These are phyloP conservation scores for Camillea tinctor DNA, from an alignment of 2,329 filamentous ascomycete genomes.

Conservation along the genomic window DNA sequence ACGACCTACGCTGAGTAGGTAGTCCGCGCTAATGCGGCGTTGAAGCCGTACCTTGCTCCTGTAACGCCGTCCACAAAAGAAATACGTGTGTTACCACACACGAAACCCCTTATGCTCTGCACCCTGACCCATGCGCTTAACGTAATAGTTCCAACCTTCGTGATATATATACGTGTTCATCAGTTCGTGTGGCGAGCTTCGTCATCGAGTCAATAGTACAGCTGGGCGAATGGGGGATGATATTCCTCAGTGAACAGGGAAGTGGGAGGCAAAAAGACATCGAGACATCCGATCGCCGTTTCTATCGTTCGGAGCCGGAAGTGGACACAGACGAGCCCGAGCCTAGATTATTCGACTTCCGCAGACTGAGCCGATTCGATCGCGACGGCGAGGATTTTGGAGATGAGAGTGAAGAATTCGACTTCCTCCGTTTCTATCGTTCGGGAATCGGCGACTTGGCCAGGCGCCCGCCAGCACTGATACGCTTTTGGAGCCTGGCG, in stretches of 20 bases:
- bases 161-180: slow-evolving; percentile 18
- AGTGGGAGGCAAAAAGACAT: slow-evolving; percentile 25
- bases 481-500: slow-evolving; percentile 69
- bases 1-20: slow-evolving; percentile 1
- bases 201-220: slow-evolving; percentile 20
- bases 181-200: slow-evolving; percentile 18
- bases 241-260: slow-evolving; percentile 19
- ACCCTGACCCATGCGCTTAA: slow-evolving; percentile 14
- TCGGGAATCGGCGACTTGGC: slow-evolving; percentile 64
- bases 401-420: slow-evolving; percentile 24
- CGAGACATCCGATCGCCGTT: slow-evolving; percentile 32
- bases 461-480: slow-evolving; percentile 73
- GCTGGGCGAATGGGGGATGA: slow-evolving; percentile 13
- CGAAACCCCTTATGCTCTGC: slow-evolving; percentile 16
- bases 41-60: slow-evolving; percentile 13
- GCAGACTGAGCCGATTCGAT: slow-evolving; percentile 19
- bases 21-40: slow-evolving; percentile 4
- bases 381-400: slow-evolving; percentile 17
- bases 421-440: slow-evolving; percentile 37
- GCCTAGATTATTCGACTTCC: slow-evolving; percentile 21
- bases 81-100: slow-evolving; percentile 6
- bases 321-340: slow-evolving; percentile 27
- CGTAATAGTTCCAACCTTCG: slow-evolving; percentile 11
- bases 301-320: slow-evolving; percentile 32
- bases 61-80: slow-evolving; percentile 17